phyloP scores from a whole-genome alignment of 768 basidiomycete genomes.

The Boletus sp. region DNA sequence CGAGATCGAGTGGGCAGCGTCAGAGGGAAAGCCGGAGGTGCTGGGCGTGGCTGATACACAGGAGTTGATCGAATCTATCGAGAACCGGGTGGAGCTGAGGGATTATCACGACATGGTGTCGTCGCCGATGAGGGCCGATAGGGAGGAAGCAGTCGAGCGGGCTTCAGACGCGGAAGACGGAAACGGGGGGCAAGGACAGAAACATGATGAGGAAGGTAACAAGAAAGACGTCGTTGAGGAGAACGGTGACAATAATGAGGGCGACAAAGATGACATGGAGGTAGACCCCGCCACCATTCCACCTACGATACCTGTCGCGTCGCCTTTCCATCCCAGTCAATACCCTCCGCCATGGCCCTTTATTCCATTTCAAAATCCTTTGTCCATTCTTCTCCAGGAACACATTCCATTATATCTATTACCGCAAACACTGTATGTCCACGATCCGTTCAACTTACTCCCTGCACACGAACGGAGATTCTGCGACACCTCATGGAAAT shows the following conservation, averaged over 20 bases:
- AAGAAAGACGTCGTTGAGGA: too few species aligned
- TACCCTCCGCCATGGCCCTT: conserved; percentile 42
- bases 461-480: conserved; percentile 1
- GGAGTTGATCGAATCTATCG: conserved; percentile 9
- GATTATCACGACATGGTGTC: not conserved
- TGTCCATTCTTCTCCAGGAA: conserved; percentile 31
- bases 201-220: too few species aligned
- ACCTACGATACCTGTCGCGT: conserved; percentile 11
- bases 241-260: too few species aligned
- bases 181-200: too few species aligned
- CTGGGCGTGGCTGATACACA: conserved; percentile 15
- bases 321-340: conserved; percentile 22
- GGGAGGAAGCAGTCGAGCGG: too few species aligned
- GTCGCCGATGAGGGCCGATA: not conserved
- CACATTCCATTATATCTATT: conserved; percentile 35
- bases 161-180: too few species aligned
- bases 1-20: conserved; percentile 23
- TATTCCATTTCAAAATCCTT: conserved; percentile 33
- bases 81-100: not conserved
- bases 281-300: not conserved
- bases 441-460: conserved; percentile 42
- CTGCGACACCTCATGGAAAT: conserved; percentile 23
- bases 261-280: not conserved
- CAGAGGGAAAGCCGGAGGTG: conserved; percentile 24
- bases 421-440: conserved; percentile 44